These are phyloP conservation scores for Fusarium albidum DNA, from an alignment of 2,329 filamentous ascomycete genomes.

Conservation along the genomic window DNA sequence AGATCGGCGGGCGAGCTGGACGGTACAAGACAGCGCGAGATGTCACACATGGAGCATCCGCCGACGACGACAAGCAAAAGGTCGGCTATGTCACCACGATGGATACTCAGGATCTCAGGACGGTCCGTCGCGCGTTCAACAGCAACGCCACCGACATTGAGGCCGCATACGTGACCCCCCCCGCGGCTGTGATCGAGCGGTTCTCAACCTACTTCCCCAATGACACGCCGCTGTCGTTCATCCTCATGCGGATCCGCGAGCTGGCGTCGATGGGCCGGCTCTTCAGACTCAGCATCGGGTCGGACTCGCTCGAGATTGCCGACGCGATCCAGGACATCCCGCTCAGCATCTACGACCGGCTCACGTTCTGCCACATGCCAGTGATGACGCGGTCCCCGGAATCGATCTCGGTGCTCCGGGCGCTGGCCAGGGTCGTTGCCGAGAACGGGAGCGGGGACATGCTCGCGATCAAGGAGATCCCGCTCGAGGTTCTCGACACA, in stretches of 20 bases:
- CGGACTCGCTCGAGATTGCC: slow-evolving; percentile 71
- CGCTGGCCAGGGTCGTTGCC: slow-evolving; percentile 75
- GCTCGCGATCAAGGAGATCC: slow-evolving; percentile 73
- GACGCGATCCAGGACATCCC: slow-evolving; percentile 77
- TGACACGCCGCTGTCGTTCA: slow-evolving; percentile 82
- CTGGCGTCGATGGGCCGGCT: slow-evolving; percentile 68
- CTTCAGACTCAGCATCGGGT: slow-evolving; percentile 71
- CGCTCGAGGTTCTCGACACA: slow-evolving; percentile 78
- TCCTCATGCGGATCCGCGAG: slow-evolving; percentile 78
- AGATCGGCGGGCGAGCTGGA: slow-evolving; percentile 93
- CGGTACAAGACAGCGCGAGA: slow-evolving; percentile 75
- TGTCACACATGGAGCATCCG: slow-evolving; percentile 7
- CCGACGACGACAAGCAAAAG: slow-evolving; percentile 45
- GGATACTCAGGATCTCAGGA: slow-evolving; percentile 71
- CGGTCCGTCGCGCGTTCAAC: slow-evolving; percentile 69
- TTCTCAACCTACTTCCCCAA: slow-evolving; percentile 86
- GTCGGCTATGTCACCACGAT: slow-evolving; percentile 83
- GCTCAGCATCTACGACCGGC: slow-evolving; percentile 76
- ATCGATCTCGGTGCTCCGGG: slow-evolving; percentile 61
- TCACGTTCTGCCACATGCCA: slow-evolving; percentile 79
- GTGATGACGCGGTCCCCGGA: slow-evolving; percentile 61
- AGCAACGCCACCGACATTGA: slow-evolving; percentile 71
- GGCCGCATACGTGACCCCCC: slow-evolving; percentile 78
- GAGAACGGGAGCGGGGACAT: slow-evolving; percentile 72
- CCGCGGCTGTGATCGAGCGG: slow-evolving; percentile 72